Evolutionary conservation across 345 rosid genomes (phyloP).

Genomic region (Linum lewisii): DNA sequence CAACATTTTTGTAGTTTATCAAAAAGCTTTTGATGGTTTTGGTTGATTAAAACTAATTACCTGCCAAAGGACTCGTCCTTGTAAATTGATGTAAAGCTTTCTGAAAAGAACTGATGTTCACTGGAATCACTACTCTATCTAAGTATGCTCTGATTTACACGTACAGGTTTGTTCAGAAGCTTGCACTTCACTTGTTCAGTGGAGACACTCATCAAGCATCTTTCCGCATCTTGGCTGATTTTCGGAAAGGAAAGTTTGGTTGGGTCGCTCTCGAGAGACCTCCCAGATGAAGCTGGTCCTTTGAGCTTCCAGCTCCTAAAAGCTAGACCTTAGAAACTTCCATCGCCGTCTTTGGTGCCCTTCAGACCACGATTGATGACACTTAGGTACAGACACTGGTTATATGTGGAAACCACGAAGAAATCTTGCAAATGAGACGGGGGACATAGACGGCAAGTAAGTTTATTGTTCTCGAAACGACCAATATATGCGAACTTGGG

Average conservation of each 20-base stretch:
- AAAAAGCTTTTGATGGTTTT: not conserved
- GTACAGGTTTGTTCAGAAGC: constrained; percentile 70
- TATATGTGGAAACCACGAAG: too few relatives aligned
- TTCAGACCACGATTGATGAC: too few relatives aligned
- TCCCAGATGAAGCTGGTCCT: constrained; percentile 27
- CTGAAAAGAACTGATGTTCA: not conserved
- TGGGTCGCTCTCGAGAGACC: constrained; percentile 78
- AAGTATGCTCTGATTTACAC: constrained; percentile 4
- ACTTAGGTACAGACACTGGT: too few relatives aligned
- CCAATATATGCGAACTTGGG: too few relatives aligned
- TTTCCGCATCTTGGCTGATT: constrained; percentile 69
- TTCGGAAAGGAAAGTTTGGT: constrained; percentile 83
- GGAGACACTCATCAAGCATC: constrained; percentile 83
- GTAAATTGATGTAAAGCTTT: not conserved
- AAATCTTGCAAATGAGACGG: too few relatives aligned
- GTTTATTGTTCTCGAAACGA: too few relatives aligned
- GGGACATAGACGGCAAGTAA: too few relatives aligned
- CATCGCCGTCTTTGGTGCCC: too few relatives aligned
- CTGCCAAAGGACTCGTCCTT: not conserved
- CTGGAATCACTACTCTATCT: not conserved
- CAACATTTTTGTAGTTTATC: not conserved
- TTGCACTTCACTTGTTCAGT: constrained; percentile 61
- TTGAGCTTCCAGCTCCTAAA: not conserved
- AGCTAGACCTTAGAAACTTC: too few relatives aligned
- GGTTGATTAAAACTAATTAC: not conserved